Percentiles rank a stretch among this genome's conserved stretches.
Conservation (phyloP, 805 yeast genomes). For the Grigorovia humatica region DNA sequence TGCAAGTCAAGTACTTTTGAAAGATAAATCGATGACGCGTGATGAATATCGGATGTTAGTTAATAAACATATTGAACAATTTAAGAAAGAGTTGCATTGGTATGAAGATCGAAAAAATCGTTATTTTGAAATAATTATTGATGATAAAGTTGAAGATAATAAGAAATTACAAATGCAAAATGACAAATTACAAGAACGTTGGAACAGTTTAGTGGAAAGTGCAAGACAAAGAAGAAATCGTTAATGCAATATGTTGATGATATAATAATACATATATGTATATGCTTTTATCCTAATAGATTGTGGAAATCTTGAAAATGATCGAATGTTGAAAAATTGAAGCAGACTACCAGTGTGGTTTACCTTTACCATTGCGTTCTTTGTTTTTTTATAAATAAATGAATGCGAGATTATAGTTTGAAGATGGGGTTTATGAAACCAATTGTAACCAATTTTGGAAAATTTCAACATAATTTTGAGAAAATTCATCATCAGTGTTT, state of each 20-base stretch:
- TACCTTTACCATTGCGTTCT: no score
- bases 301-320: no score
- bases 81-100: conserved; percentile 30
- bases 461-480: conserved; percentile 50
- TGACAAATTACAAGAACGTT: conserved; percentile 43
- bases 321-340: no score
- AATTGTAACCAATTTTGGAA: conserved; percentile 6
- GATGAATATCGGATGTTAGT: not conserved
- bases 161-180: conserved; percentile 41
- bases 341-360: no score
- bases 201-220: conserved; percentile 58
- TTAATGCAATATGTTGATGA: conserved; percentile 2
- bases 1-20: not conserved
- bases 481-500: conserved; percentile 15
- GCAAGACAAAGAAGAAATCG: conserved; percentile 42
- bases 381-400: no score
- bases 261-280: no score
- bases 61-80: conserved; percentile 13
- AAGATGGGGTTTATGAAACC: not conserved
- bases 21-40: not conserved
- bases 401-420: no score
- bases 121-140: conserved; percentile 31
- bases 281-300: no score
- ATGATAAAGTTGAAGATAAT: conserved; percentile 31
- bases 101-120: conserved; percentile 29